phyloP scores from a whole-genome alignment of 148 eudicot species.

The Spergularia marina region DNA sequence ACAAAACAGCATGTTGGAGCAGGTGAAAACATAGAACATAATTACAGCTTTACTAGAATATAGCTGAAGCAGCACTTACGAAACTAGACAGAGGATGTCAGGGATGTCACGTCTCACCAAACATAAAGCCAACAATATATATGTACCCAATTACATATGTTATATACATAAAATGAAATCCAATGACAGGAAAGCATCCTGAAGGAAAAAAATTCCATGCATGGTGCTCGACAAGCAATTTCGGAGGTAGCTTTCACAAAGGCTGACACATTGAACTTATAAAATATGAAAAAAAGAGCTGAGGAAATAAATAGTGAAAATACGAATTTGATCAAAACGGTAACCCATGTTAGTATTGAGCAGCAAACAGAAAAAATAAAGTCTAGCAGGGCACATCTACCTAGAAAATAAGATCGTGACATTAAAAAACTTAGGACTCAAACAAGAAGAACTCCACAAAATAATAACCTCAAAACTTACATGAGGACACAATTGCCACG shows the following conservation, averaged over 20 bases:
- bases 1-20: conserved; percentile 11
- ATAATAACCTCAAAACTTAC: conserved; percentile 43
- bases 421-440: neutral
- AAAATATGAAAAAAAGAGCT: neutral
- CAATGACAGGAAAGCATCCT: no score
- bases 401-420: neutral
- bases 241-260: no score
- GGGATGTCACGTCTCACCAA: neutral
- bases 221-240: no score
- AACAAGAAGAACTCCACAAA: neutral
- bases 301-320: neutral
- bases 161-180: no score
- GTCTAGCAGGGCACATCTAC: neutral
- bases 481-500: conserved; percentile 72
- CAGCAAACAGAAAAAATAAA: neutral
- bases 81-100: neutral
- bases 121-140: neutral
- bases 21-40: neutral
- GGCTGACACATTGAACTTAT: neutral
- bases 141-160: neutral
- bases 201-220: no score
- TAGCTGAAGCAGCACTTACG: neutral
- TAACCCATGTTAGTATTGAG: neutral
- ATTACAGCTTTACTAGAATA: neutral
- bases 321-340: neutral